phyloP scores from a whole-genome alignment of 192 early-diverging fungal genomes.

The Umbelopsis isabellina region DNA sequence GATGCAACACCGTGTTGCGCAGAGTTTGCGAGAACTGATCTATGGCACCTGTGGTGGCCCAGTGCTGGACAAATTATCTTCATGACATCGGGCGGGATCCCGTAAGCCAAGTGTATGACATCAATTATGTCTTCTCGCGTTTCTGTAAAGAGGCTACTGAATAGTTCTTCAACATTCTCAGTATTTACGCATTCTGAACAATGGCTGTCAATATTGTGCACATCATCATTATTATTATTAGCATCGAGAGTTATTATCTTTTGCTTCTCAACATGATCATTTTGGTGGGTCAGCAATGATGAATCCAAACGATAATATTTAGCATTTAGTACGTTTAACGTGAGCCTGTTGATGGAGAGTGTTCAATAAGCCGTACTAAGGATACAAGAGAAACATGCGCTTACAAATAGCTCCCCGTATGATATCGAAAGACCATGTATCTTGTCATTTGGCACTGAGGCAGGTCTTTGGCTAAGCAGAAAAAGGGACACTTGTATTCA shows the following conservation, averaged over 20 bases:
- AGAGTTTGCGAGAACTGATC: not conserved
- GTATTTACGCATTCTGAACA: not conserved
- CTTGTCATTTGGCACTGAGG: too few relatives aligned
- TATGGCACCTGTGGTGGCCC: not conserved
- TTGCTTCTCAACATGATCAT: not conserved
- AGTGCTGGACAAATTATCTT: not conserved
- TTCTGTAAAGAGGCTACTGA: too few relatives aligned
- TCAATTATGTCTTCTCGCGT: too few relatives aligned
- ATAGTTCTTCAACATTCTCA: too few relatives aligned
- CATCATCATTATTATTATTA: not conserved
- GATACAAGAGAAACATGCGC: not conserved
- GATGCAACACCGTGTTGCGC: too few relatives aligned
- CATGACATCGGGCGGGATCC: not conserved
- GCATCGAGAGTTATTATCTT: not conserved
- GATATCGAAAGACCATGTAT: too few relatives aligned
- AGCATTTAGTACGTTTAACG: not conserved
- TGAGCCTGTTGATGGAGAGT: not conserved
- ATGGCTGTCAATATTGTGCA: not conserved
- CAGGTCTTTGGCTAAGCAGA: too few relatives aligned
- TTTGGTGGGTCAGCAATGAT: not conserved
- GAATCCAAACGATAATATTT: not conserved
- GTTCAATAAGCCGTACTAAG: not conserved
- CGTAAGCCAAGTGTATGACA: not conserved
- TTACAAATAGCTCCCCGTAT: too few relatives aligned
- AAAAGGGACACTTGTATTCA: not conserved